Base-by-base conservation (phyloP, 768 basidiomycete species). In the Pleurotus tuber-regium region DNA sequence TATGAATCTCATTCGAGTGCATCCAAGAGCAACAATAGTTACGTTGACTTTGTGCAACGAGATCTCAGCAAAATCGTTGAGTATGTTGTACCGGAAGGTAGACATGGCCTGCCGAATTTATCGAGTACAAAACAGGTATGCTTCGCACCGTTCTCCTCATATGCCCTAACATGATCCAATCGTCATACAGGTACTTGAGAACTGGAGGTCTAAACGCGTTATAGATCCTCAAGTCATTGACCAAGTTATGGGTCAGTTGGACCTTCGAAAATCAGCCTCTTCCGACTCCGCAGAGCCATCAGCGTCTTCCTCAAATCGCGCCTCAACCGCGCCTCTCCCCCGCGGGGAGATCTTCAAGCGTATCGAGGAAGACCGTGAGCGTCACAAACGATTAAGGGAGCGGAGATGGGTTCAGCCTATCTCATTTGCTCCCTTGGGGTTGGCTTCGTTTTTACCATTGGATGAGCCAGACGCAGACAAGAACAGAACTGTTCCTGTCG, bases 341-440 rank as follows among this genome's bases (percentile, higher is more conserved):
- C 78, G 80, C 7, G 68, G 71, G n/a, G 91, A 94, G 46, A 79
- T 92, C 24, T 78, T 91, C 62, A 84, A 87, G 53, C 85, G 92
- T 10, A 92, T 96, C 57, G 92, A 96, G 65, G 92, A 95, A 59
- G 93, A 95, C 65, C 76, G 92, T 2, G 93, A 95, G 60, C 81
- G 94, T 55, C 93, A 95, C 61, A 96, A 96, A 69, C 84, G 93
- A 10, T 75, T 96, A 2, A 83, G 92, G 40, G 93, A 96, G 65
- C 82, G 89, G 30, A 82, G 92, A 38, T 96, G 93, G 93, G 89
- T 90, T n/a, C 89, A 91, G 61, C 84, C 86, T 2, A 73, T 84
- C 7, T 76, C 82, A 3, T 83, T 82, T 54, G 76, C 74, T 42
- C 70, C 72, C 18, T 61, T 72, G 10, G 66, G 72, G 1, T 68